phyloP scores from a whole-genome alignment of 805 yeast species.

The Kodamaea fukazawae region DNA sequence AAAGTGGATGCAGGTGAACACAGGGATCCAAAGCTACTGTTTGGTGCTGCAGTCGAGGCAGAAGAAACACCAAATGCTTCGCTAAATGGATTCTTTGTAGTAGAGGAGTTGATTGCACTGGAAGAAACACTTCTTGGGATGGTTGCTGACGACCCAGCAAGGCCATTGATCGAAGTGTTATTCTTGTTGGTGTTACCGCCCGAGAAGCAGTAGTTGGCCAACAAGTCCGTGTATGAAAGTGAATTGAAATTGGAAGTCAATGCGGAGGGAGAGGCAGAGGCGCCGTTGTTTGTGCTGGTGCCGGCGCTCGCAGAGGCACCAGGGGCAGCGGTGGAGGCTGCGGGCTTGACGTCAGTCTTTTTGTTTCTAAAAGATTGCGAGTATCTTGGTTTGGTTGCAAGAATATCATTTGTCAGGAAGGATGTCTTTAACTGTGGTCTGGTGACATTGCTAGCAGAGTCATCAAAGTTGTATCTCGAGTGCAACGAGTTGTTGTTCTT shows the following conservation, averaged over 20 bases:
- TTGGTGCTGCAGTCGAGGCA: background rate
- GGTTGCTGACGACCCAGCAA: slow-evolving; percentile 1
- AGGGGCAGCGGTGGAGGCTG: background rate
- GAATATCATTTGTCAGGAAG: slow-evolving; percentile 19
- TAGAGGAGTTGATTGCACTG: slow-evolving; percentile 2
- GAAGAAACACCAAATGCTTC: slow-evolving; percentile 10
- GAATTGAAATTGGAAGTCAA: slow-evolving; percentile 19
- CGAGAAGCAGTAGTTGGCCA: slow-evolving; percentile 36
- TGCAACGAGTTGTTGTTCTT: slow-evolving; percentile 10
- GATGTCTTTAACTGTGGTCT: slow-evolving; percentile 21
- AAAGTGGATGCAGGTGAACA: slow-evolving; percentile 32
- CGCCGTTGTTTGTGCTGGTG: background rate
- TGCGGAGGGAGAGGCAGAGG: slow-evolving; percentile 1
- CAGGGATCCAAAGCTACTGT: slow-evolving; percentile 10
- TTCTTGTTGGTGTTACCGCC: slow-evolving; percentile 19
- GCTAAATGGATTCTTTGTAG: slow-evolving; percentile 1
- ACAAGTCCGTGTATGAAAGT: slow-evolving; percentile 31
- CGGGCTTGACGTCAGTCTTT: slow-evolving; percentile 2
- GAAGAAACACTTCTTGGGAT: slow-evolving; percentile 7
- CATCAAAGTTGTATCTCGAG: slow-evolving; percentile 16
- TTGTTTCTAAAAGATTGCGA: slow-evolving; percentile 28
- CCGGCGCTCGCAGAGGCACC: background rate
- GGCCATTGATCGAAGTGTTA: background rate
- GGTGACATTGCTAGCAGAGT: background rate
- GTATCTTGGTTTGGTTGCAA: slow-evolving; percentile 16